Conservation (phyloP, 805 yeast species). For the Wickerhamomyces tratensis region DNA sequence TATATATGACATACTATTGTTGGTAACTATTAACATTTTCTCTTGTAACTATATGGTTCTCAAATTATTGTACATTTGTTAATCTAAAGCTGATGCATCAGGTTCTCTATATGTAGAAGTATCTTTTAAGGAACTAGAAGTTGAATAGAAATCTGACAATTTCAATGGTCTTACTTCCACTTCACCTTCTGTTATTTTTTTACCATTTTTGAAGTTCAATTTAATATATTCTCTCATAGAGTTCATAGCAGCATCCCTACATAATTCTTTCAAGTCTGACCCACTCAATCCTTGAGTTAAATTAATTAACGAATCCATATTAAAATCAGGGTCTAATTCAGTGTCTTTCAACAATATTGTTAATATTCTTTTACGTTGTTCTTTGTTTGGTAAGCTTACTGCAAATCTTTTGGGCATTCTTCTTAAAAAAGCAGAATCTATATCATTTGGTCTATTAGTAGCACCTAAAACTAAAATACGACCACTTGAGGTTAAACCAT, state of each 20-base stretch:
- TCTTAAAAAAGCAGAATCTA: slow-evolving; percentile 86
- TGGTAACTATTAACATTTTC: too few relatives aligned
- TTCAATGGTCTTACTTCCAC: slow-evolving; percentile 49
- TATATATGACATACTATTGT: too few relatives aligned
- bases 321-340: slow-evolving; percentile 48
- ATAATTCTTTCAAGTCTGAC: slow-evolving; percentile 81
- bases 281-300: slow-evolving; percentile 77
- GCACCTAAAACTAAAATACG: slow-evolving; percentile 88
- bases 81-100: slow-evolving; percentile 3
- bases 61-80: too few relatives aligned
- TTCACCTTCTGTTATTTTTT: slow-evolving; percentile 25
- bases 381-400: slow-evolving; percentile 57
- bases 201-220: slow-evolving; percentile 29
- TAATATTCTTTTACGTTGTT: slow-evolving; percentile 64
- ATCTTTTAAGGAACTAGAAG: not conserved
- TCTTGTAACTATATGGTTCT: too few relatives aligned
- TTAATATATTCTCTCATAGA: slow-evolving; percentile 82
- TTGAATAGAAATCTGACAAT: slow-evolving; percentile 41
- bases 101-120: not conserved
- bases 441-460: slow-evolving; percentile 85
- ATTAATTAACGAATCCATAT: slow-evolving; percentile 46
- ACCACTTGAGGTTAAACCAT: slow-evolving; percentile 73
- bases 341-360: slow-evolving; percentile 60
- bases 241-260: slow-evolving; percentile 87
- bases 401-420: slow-evolving; percentile 88